These are phyloP conservation scores for Singerocomus inundabilis DNA, from an alignment of 1,284 basidiomycete species.

Conservation along the genomic window DNA sequence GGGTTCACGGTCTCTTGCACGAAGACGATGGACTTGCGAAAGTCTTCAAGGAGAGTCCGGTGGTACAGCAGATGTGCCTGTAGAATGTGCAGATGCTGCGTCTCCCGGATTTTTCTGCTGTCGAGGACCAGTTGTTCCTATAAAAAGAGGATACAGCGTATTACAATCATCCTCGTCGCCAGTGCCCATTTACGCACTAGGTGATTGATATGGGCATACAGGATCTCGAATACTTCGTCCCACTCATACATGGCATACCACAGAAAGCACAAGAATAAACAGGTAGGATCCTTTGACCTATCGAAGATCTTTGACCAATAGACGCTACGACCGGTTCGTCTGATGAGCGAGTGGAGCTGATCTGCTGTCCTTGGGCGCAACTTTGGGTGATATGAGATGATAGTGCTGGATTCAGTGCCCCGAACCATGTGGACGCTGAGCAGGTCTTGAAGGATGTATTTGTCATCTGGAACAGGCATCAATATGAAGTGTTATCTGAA, in stretches of 20 bases:
- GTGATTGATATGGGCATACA: conserved; percentile 45
- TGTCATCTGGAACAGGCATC: conserved; percentile 20
- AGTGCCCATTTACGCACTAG: conserved; percentile 35
- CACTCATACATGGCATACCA: conserved; percentile 59
- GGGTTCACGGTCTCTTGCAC: conserved; percentile 46
- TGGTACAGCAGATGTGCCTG: conserved; percentile 56
- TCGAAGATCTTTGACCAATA: conserved; percentile 54
- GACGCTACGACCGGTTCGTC: conserved; percentile 47
- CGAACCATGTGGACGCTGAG: conserved; percentile 52
- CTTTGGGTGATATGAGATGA: conserved; percentile 47
- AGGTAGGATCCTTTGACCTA: conserved; percentile 47
- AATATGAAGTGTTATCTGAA: conserved; percentile 3
- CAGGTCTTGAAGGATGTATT: conserved; percentile 44
- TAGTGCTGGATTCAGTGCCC: conserved; percentile 37
- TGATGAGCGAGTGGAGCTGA: conserved; percentile 40
- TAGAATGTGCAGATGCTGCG: conserved; percentile 50
- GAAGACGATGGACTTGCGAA: conserved; percentile 48
- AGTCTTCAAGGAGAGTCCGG: conserved; percentile 48
- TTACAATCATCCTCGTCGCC: background rate
- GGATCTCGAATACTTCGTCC: conserved; percentile 51
- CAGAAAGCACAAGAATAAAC: conserved; percentile 46
- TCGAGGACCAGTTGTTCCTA: conserved; percentile 46
- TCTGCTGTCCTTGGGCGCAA: conserved; percentile 37
- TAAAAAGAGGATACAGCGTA: background rate
- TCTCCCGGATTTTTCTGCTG: conserved; percentile 39